A percentile compares a stretch with the other conserved stretches of the same genome.
Evolutionary conservation across 352 stramenopile species (phyloP).

Genomic region (Phytophthora hibernalis): DNA sequence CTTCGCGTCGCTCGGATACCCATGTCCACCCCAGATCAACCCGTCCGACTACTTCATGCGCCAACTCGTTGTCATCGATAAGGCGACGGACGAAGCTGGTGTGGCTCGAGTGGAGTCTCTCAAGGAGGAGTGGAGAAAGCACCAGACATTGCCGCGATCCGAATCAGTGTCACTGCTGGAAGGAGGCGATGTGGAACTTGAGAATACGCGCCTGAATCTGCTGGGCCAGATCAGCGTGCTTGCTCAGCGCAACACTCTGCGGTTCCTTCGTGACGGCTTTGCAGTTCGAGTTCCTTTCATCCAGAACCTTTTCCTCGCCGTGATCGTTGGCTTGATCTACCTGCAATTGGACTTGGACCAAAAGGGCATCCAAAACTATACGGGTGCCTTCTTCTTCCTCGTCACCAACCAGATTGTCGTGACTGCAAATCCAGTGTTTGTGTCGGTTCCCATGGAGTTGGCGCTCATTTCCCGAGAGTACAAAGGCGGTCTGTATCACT

Average conservation of each 20-base stretch:
- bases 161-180: constrained; percentile 14
- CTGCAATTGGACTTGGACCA: constrained; percentile 50
- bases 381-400: constrained; percentile 56
- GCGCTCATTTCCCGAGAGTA: constrained; percentile 58
- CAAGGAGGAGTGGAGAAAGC: constrained; percentile 43
- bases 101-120: constrained; percentile 48
- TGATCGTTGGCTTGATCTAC: constrained; percentile 57
- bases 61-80: constrained; percentile 63
- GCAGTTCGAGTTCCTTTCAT: constrained; percentile 33
- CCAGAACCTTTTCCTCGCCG: constrained; percentile 41
- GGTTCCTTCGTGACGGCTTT: constrained; percentile 45
- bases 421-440: constrained; percentile 41
- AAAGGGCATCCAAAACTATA: constrained; percentile 54
- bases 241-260: constrained; percentile 42
- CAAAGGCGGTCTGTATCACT: constrained; percentile 39
- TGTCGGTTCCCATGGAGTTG: constrained; percentile 50
- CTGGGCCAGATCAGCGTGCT: not conserved
- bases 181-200: too few relatives aligned
- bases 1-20: constrained; percentile 49
- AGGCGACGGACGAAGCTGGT: constrained; percentile 41
- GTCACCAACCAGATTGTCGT: constrained; percentile 50
- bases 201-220: too few relatives aligned
- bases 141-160: constrained; percentile 9
- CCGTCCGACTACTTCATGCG: constrained; percentile 74
- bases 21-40: constrained; percentile 58